phyloP scores from a whole-genome alignment of 2,329 filamentous ascomycete species.

The Chaetomium globosum region DNA sequence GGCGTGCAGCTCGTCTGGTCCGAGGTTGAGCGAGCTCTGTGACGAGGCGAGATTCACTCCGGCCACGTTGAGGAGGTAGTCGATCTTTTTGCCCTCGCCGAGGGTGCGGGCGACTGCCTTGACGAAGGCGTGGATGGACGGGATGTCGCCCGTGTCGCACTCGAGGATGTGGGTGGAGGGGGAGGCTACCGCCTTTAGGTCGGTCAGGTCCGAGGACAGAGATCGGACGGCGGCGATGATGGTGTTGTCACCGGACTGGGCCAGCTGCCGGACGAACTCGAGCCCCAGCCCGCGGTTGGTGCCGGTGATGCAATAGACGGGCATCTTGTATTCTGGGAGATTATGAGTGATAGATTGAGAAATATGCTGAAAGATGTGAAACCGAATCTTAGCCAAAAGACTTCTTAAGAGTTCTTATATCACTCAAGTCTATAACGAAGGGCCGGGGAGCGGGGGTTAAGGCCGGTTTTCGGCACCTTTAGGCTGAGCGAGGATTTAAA shows the following conservation, averaged over 20 bases:
- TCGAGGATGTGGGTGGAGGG: conserved; percentile 37
- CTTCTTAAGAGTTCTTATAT: not conserved
- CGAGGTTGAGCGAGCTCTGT: conserved; percentile 46
- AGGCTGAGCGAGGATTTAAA: not conserved
- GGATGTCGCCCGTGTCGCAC: conserved; percentile 40
- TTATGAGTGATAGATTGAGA: not conserved
- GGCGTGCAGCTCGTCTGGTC: conserved; percentile 42
- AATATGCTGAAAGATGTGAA: not conserved
- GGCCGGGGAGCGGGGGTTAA: not conserved
- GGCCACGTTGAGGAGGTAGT: conserved; percentile 41
- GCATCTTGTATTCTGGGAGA: conserved; percentile 34
- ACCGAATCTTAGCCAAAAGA: not conserved
- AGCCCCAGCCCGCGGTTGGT: conserved; percentile 42
- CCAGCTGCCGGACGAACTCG: conserved; percentile 41
- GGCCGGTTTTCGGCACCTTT: not conserved
- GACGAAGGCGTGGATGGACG: conserved; percentile 40
- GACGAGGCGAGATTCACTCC: conserved; percentile 44
- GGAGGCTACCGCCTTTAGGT: conserved; percentile 34
- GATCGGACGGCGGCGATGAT: conserved; percentile 39
- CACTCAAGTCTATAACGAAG: not conserved
- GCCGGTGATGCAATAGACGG: conserved; percentile 41
- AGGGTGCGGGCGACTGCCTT: conserved; percentile 37
- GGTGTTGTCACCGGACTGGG: conserved; percentile 35
- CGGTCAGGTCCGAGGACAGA: conserved; percentile 36
- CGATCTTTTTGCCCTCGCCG: conserved; percentile 42